Evolutionary conservation across 345 rosid species (phyloP), one percentile per base, ranked within the genome.

Genomic region (Fremontodendron californicum): DNA sequence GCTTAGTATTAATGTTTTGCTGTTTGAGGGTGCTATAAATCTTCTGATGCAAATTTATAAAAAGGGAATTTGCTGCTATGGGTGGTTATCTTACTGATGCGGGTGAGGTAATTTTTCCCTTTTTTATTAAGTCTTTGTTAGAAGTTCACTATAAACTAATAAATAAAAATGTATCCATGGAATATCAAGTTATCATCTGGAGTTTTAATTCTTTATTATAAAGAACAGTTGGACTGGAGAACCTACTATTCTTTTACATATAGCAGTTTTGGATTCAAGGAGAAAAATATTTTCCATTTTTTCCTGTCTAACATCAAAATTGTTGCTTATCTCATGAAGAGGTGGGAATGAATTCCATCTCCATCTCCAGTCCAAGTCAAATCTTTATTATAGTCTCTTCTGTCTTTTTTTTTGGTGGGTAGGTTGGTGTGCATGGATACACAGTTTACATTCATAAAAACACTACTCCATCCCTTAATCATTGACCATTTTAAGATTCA

Each of bases 81-180:
- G 98, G 97, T 81, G 99, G 99, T 82, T 96, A 96, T 87, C 90
- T 96, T 78, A 96, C 98, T 73, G 93, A 90, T 84, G 94, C 95
- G 77, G 99, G 99, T 87, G 97, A 96, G 97, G 99, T 94, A 90
- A 81, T 78, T 80, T 79, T 54, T 71, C 48, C 40, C 9, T 75
- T 45, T 64, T 55, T 64, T 75, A 5, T 45, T 27, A 46, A 75
- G 25, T 75, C 18, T 31, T 29, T 45, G 16, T 18, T 21, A 5
- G 31, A 62, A 43, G 12, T 61, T 33, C 18, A 19, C 12, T 45
- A 6, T 29, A 11, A 48, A 16, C 42, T 10, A 65, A 43, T 49
- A 25, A 18, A 68, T 68, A 43, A 13, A 45, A 68, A 49, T 25
- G 35, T 19, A 4, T 29, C 16, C 6, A 19, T 31, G 27, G 73